A percentile compares a stretch with the other conserved stretches of the same genome.
Evolutionary conservation across 2,329 filamentous ascomycete genomes (phyloP).

Genomic region (Aureobasidium sp.): DNA sequence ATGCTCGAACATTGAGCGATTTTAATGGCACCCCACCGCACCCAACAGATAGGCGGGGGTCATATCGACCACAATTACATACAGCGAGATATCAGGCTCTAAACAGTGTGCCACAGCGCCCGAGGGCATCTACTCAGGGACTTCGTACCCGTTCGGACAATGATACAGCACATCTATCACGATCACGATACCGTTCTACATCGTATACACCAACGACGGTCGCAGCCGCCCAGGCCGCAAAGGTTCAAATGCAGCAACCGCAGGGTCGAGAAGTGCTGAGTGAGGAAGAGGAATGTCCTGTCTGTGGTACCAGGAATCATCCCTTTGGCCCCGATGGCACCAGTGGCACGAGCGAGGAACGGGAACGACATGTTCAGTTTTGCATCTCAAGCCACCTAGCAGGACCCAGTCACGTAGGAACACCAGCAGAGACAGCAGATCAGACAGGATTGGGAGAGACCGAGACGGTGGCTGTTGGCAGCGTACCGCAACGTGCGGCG

Average conservation of each 20-base stretch:
- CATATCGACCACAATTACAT: conserved; percentile 4
- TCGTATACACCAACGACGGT: not conserved
- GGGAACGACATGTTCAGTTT: conserved; percentile 17
- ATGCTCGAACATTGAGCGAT: conserved; percentile 1
- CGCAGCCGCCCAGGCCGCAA: not conserved
- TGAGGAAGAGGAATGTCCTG: conserved; percentile 72
- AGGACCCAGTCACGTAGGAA: conserved; percentile 10
- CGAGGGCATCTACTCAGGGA: not conserved
- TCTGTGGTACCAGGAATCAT: conserved; percentile 60
- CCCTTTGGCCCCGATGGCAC: conserved; percentile 31
- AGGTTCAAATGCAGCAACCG: not conserved
- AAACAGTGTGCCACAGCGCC: conserved; percentile 5
- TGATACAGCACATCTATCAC: not conserved
- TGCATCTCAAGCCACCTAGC: conserved; percentile 24
- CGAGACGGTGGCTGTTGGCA: not conserved
- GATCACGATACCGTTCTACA: conserved; percentile 2
- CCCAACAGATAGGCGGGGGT: not conserved
- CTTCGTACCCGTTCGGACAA: conserved; percentile 6
- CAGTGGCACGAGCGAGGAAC: conserved; percentile 6
- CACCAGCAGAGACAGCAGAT: not conserved
- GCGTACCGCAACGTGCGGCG: not conserved
- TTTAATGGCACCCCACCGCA: not conserved
- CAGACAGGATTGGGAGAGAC: not conserved
- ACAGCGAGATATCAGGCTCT: conserved; percentile 9
- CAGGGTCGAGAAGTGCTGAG: not conserved